Percentiles rank a stretch among this genome's conserved stretches.
phyloP scores from a whole-genome alignment of 768 basidiomycete species.

The Leucogyrophana mollusca region DNA sequence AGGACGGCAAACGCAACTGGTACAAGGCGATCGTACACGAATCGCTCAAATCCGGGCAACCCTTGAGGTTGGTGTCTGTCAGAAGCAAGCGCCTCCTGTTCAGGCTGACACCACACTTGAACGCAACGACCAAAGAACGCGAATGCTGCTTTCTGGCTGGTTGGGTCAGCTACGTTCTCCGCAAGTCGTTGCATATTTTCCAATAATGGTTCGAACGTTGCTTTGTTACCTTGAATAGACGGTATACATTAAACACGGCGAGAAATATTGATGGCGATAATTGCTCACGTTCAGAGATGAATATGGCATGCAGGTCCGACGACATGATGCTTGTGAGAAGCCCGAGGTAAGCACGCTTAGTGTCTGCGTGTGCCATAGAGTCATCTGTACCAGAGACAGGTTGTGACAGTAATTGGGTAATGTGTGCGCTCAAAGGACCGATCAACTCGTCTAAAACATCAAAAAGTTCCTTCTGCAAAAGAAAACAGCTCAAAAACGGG shows the following conservation, averaged over 20 bases:
- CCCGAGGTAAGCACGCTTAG: conserved; percentile 84
- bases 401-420: conserved; percentile 74
- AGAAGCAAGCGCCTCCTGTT: conserved; percentile 29
- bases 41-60: conserved; percentile 89
- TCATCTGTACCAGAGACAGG: conserved; percentile 89
- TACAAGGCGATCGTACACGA: conserved; percentile 84
- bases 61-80: conserved; percentile 33
- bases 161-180: conserved; percentile 72
- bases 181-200: conserved; percentile 71
- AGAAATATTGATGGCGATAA: conserved; percentile 20
- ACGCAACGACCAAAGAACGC: conserved; percentile 73
- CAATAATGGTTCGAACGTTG: conserved; percentile 69
- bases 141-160: conserved; percentile 77
- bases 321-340: conserved; percentile 81
- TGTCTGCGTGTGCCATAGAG: conserved; percentile 69
- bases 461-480: conserved; percentile 72
- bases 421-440: conserved; percentile 81
- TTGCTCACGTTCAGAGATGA: conserved; percentile 77
- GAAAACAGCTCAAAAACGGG: conserved; percentile 1
- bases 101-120: conserved; percentile 63
- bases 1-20: conserved; percentile 82
- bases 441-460: conserved; percentile 89
- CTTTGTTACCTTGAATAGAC: conserved; percentile 52
- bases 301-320: conserved; percentile 78
- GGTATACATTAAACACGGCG: conserved; percentile 2